Percentiles rank a stretch among this genome's conserved stretches.
These are phyloP conservation scores for Microsporum canis DNA, from an alignment of 2,329 filamentous ascomycete species.

Conservation along the genomic window DNA sequence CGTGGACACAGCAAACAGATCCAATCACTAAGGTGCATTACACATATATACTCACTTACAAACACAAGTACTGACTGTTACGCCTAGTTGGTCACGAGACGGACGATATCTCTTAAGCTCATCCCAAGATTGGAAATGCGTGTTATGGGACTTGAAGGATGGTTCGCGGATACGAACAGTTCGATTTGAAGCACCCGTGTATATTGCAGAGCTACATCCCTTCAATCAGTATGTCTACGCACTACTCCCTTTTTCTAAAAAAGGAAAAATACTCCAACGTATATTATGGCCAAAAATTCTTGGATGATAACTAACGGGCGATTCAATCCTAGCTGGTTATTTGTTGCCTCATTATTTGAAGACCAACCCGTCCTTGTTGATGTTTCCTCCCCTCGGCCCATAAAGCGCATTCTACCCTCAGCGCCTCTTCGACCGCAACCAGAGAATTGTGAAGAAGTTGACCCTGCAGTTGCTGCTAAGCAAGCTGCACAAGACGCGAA, in stretches of 20 bases:
- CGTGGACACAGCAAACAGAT: constrained; percentile 89
- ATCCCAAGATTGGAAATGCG: constrained; percentile 92
- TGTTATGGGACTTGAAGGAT: constrained; percentile 82
- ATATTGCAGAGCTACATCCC: constrained; percentile 90
- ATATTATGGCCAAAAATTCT: no score
- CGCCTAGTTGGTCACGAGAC: constrained; percentile 72
- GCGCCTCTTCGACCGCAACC: constrained; percentile 62
- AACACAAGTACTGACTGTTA: neutral
- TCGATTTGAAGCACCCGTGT: constrained; percentile 84
- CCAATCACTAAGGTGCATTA: constrained; percentile 59
- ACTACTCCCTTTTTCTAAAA: neutral
- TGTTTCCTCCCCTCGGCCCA: constrained; percentile 54
- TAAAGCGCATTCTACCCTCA: constrained; percentile 69
- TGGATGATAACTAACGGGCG: neutral
- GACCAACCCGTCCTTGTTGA: constrained; percentile 85
- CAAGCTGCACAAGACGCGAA: constrained; percentile 85
- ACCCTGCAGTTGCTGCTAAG: constrained; percentile 55
- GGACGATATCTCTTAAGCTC: constrained; percentile 85
- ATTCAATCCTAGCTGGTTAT: constrained; percentile 52
- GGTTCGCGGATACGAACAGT: constrained; percentile 66
- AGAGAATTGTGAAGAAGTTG: constrained; percentile 53
- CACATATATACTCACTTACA: neutral
- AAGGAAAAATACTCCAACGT: no score
- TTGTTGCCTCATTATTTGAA: constrained; percentile 87
- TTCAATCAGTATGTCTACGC: constrained; percentile 60